Evolutionary conservation across 164 flowering plant genomes (phyloP).

Genomic region (Sextonia rubra): DNA sequence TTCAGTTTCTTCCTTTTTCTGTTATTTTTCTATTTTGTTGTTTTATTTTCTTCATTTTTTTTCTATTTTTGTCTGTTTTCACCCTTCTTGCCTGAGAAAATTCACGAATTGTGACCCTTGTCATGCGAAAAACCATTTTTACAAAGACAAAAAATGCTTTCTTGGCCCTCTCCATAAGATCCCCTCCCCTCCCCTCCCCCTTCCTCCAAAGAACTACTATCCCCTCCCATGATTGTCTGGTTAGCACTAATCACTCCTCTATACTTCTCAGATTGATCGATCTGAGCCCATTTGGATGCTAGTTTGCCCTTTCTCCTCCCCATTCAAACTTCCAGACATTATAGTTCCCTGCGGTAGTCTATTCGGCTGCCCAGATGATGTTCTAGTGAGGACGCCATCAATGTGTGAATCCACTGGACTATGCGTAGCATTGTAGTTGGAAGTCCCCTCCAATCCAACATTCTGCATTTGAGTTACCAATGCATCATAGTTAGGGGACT

Average conservation of each 20-base stretch:
- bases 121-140: not conserved
- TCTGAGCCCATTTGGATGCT: conserved; percentile 16
- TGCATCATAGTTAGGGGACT: conserved; percentile 11
- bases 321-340: conserved; percentile 13
- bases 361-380: conserved; percentile 21
- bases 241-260: conserved; percentile 1
- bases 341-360: conserved; percentile 11
- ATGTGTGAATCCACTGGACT: conserved; percentile 17
- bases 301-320: conserved; percentile 18
- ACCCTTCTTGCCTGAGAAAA: conserved; percentile 4
- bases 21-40: not conserved
- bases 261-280: conserved; percentile 6
- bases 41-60: not conserved
- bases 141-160: not conserved
- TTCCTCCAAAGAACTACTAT: no score
- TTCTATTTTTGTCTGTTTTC: not conserved
- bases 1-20: not conserved
- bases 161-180: not conserved
- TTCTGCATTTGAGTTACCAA: conserved; percentile 28
- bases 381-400: conserved; percentile 16
- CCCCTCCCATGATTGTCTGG: not conserved
- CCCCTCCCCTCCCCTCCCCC: not conserved
- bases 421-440: conserved; percentile 12
- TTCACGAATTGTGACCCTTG: not conserved
- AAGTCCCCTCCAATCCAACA: conserved; percentile 31